Base-by-base conservation (phyloP, 1,284 basidiomycete species). In the Fomitopsis palustris region DNA sequence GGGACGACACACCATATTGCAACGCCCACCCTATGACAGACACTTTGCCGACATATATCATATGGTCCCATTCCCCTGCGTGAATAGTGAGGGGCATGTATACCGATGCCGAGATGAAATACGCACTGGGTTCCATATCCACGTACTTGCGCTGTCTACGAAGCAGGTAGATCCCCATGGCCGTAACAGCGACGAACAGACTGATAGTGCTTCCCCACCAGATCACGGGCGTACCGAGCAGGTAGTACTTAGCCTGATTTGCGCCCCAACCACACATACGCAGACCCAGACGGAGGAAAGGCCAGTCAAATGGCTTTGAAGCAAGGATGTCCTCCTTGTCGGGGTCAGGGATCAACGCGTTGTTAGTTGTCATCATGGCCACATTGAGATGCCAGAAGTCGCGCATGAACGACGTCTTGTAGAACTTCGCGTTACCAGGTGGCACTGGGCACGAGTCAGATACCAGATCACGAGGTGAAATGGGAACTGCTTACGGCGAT, bases 301-400 rank as follows among this genome's bases (percentile, higher is more conserved):
- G 96, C 96, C 97, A 99, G 72, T 99, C 96, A 52, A 83, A 81
- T 0, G 96, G 96, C 67, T 85, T 86, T 37, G 94, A 96, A 0
- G 96, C 96, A 54, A 99, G 85, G 66, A 98, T 94, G 72, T 99
- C 96, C 66, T 96, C 93, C 78, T 99, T 99, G 80, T 99, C 96
- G 0, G 95, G 93, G 69, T 99, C 95, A 0, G 96, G 96, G 47
- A 98, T 78, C 56, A 99, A 87, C 0, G 97, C 96, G 72, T 99
- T 99, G 81, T 99, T 99, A 4, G 96, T 97, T 0, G 95, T 98
- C 94, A 97, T 96, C 97, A 99, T 99, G 16, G 96, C 96, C 16
- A 99, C 93, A 70, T 99, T 99, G 59, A 99, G 85, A 74, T 99
- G 96, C 86, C 95, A 95, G 76, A 99, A 98, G 76, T 99, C 96